phyloP scores from a whole-genome alignment of 1,139 yeast species.

The Debaryomyces nepalensis region DNA sequence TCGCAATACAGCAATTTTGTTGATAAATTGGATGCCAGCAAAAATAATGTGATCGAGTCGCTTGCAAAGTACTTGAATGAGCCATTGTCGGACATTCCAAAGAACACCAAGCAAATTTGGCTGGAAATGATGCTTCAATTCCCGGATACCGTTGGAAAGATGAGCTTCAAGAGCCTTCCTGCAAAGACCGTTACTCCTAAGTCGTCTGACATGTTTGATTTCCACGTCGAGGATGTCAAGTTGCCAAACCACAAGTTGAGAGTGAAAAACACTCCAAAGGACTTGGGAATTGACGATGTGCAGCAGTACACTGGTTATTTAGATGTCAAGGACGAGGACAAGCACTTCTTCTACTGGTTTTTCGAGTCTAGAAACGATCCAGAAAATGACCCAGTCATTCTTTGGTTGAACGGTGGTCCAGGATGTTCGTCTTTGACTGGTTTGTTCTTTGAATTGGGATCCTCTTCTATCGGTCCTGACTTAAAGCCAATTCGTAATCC shows the following conservation, averaged over 20 bases:
- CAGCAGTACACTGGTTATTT: slow-evolving; percentile 88
- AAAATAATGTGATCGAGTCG: slow-evolving; percentile 30
- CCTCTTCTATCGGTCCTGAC: slow-evolving; percentile 40
- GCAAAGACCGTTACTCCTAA: slow-evolving; percentile 41
- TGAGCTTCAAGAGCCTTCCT: slow-evolving; percentile 58
- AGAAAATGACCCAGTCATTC: slow-evolving; percentile 45
- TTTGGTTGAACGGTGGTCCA: slow-evolving; percentile 55
- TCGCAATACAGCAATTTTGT: slow-evolving; percentile 22
- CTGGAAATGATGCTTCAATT: slow-evolving; percentile 60
- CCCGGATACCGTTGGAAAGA: slow-evolving; percentile 54
- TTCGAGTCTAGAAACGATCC: slow-evolving; percentile 53
- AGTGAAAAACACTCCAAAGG: slow-evolving; percentile 60
- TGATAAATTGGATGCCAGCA: slow-evolving; percentile 21
- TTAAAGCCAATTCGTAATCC: slow-evolving; percentile 46
- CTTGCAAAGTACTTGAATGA: slow-evolving; percentile 48
- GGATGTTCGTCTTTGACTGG: slow-evolving; percentile 52
- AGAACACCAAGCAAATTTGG: slow-evolving; percentile 59
- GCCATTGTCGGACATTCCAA: slow-evolving; percentile 50
- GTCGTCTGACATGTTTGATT: slow-evolving; percentile 56
- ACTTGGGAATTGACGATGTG: slow-evolving; percentile 74
- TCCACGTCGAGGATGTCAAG: slow-evolving; percentile 49
- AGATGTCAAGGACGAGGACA: slow-evolving; percentile 81
- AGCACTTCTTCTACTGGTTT: slow-evolving; percentile 62
- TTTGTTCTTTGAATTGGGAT: slow-evolving; percentile 49
- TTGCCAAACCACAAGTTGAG: slow-evolving; percentile 63